phyloP scores from a whole-genome alignment of 1,284 basidiomycete species.

The Laetiporus sulphureus region DNA sequence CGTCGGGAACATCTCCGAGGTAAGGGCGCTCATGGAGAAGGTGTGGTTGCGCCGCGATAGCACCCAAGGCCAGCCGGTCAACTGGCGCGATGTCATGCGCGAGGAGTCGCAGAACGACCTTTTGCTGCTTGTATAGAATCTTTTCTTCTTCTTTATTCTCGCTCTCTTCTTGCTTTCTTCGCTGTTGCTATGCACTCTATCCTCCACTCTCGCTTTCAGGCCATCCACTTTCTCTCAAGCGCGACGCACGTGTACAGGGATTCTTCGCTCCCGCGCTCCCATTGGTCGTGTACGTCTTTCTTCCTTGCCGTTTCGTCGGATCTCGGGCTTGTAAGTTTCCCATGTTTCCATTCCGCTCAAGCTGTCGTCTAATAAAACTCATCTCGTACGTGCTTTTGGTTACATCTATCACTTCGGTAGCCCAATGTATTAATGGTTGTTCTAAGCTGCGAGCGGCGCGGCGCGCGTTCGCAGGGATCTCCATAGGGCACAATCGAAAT shows the following conservation, averaged over 20 bases:
- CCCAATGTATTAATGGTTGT: conserved; percentile 5
- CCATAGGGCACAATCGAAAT: no score
- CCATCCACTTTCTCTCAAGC: no score
- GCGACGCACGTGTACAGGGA: not conserved
- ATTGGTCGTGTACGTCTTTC: not conserved
- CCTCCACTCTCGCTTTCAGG: not conserved
- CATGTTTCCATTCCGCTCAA: no score
- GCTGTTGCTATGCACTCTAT: not conserved
- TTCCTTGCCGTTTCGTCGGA: no score
- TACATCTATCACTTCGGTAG: conserved; percentile 4
- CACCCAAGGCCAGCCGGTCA: conserved; percentile 32
- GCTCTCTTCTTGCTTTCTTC: not conserved
- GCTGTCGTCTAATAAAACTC: no score
- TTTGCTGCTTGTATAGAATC: conserved; percentile 48
- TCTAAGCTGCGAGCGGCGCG: not conserved
- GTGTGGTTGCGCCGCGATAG: conserved; percentile 45
- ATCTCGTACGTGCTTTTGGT: conserved; percentile 6
- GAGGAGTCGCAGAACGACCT: conserved; percentile 36
- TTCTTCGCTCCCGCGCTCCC: conserved; percentile 1
- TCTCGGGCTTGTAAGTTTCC: no score
- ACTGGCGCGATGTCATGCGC: conserved; percentile 54
- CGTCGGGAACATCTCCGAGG: conserved; percentile 57
- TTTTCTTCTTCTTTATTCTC: not conserved
- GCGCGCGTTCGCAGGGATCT: no score
- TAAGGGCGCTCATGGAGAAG: conserved; percentile 45